Evolutionary conservation across 2,329 filamentous ascomycete genomes (phyloP).

Genomic region (Hypoxylon sp.): DNA sequence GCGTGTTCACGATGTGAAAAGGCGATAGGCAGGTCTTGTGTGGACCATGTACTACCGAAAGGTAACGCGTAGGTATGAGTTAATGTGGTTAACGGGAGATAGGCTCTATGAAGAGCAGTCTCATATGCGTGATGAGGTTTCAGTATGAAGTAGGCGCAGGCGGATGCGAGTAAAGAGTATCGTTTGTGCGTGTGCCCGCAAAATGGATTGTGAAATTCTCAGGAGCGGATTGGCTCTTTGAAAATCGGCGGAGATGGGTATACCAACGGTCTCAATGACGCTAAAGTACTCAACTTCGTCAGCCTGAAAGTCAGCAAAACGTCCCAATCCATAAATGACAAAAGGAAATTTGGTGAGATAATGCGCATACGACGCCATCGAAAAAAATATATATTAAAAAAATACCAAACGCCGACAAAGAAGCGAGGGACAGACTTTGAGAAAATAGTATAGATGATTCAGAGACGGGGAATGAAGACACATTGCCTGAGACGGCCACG

Average conservation of each 20-base stretch:
- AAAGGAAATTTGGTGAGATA: not conserved
- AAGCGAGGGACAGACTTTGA: constrained; percentile 7
- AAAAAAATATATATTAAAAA: no score
- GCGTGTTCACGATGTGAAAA: constrained; percentile 3
- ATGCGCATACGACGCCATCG: no score
- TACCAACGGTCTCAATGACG: constrained; percentile 31
- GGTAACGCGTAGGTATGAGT: constrained; percentile 12
- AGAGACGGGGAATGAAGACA: not conserved
- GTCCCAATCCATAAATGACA: not conserved
- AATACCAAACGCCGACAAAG: constrained; percentile 1
- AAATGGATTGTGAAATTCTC: constrained; percentile 28
- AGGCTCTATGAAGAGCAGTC: constrained; percentile 21
- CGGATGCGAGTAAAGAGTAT: not conserved
- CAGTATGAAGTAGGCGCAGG: not conserved
- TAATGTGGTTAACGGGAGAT: constrained; percentile 1
- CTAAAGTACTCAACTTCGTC: constrained; percentile 31
- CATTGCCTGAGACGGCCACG: not conserved
- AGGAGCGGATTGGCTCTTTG: constrained; percentile 32
- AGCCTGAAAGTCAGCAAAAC: constrained; percentile 17
- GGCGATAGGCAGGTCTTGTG: constrained; percentile 5
- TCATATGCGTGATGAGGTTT: constrained; percentile 17
- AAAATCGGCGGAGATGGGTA: constrained; percentile 34
- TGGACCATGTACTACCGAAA: constrained; percentile 24
- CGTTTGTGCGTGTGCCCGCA: constrained; percentile 31
- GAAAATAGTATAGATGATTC: constrained; percentile 12